Evolutionary conservation across 1,284 basidiomycete species (phyloP).

Genomic region (Xerocomus minutiporus): DNA sequence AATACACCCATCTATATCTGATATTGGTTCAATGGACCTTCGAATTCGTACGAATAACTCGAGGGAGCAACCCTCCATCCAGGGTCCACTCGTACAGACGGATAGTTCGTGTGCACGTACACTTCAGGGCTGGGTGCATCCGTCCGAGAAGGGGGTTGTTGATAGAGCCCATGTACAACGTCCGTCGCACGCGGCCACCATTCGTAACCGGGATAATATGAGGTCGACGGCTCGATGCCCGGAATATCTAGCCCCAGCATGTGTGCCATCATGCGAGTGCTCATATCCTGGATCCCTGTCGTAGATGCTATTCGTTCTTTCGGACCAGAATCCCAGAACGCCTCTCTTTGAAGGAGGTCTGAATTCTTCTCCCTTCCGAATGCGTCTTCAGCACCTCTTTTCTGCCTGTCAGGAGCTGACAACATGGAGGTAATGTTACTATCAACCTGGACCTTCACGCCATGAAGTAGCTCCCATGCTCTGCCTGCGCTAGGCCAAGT

Average conservation of each 20-base stretch:
- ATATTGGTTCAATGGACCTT: slow-evolving; percentile 19
- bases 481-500: slow-evolving; percentile 74
- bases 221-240: slow-evolving; percentile 56
- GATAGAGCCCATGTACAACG: slow-evolving; percentile 15
- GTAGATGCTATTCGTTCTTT: slow-evolving; percentile 19
- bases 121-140: slow-evolving; percentile 7
- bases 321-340: slow-evolving; percentile 32
- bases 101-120: slow-evolving; percentile 17
- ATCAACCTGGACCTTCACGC: slow-evolving; percentile 57
- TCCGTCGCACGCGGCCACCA: slow-evolving; percentile 58
- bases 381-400: slow-evolving; percentile 62
- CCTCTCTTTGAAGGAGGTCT: slow-evolving; percentile 44
- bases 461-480: slow-evolving; percentile 66
- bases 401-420: slow-evolving; percentile 43
- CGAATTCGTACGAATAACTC: slow-evolving; percentile 22
- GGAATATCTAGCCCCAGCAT: slow-evolving; percentile 63
- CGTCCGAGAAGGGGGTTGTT: slow-evolving; percentile 6
- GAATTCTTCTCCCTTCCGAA: slow-evolving; percentile 53
- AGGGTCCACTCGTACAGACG: slow-evolving; percentile 6
- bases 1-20: slow-evolving; percentile 10
- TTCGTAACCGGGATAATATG: slow-evolving; percentile 66
- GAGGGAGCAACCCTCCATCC: slow-evolving; percentile 21
- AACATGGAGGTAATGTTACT: slow-evolving; percentile 36
- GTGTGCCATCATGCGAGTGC: slow-evolving; percentile 62
- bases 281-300: slow-evolving; percentile 52